Conservation (phyloP, 306 rosid genomes). For the Lablab purpureus region DNA sequence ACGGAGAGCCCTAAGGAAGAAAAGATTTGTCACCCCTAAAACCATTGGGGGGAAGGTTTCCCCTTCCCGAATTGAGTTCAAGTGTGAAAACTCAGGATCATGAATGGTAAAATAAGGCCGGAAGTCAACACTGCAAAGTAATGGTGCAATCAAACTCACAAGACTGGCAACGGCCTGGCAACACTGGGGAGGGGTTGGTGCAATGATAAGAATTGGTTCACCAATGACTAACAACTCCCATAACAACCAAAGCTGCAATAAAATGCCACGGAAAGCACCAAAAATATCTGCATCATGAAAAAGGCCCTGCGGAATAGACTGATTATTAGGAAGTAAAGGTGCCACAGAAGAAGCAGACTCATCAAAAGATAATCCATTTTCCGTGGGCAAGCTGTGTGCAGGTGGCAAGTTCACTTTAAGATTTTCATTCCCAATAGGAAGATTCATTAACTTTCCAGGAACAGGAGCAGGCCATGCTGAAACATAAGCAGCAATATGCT, state of each 20-base stretch:
- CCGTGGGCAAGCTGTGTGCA: constrained; percentile 72
- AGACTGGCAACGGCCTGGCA: constrained; percentile 92
- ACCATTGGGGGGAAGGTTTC: constrained; percentile 77
- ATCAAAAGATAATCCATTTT: constrained; percentile 59
- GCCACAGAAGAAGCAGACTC: constrained; percentile 78
- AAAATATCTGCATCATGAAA: constrained; percentile 87
- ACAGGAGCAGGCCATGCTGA: constrained; percentile 83
- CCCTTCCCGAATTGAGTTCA: constrained; percentile 76
- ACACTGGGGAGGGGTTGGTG: constrained; percentile 92
- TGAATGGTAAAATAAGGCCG: constrained; percentile 94
- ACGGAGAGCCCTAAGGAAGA: constrained; percentile 84
- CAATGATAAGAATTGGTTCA: constrained; percentile 83
- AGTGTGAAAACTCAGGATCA: constrained; percentile 72
- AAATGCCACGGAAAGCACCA: constrained; percentile 73
- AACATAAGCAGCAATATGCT: constrained; percentile 85
- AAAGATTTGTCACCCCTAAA: constrained; percentile 90
- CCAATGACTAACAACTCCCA: constrained; percentile 90
- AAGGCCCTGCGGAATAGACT: constrained; percentile 76
- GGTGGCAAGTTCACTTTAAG: constrained; percentile 92
- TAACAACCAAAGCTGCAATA: constrained; percentile 88
- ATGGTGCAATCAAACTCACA: constrained; percentile 89
- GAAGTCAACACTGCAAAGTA: constrained; percentile 83
- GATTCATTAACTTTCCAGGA: constrained; percentile 84
- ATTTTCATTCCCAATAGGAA: constrained; percentile 85
- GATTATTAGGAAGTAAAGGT: constrained; percentile 83